Evolutionary conservation across 768 basidiomycete species (phyloP).

Genomic region (Rhizopogon vinicolor): DNA sequence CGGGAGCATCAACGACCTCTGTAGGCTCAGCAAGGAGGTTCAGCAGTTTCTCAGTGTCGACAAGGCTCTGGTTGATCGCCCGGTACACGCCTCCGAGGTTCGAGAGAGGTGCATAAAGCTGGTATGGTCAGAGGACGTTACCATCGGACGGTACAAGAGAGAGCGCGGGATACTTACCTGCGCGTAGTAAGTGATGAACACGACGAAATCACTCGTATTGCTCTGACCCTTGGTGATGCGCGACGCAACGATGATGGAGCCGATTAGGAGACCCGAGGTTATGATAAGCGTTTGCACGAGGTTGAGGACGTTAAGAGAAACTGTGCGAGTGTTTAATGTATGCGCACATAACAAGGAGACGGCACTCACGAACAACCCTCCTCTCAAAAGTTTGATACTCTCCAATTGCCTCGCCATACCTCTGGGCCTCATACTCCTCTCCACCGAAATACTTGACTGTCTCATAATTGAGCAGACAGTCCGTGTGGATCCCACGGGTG

Average conservation of each 20-base stretch:
- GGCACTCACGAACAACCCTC: conserved; percentile 60
- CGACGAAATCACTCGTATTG: conserved; percentile 59
- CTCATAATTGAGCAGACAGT: conserved; percentile 76
- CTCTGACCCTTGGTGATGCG: conserved; percentile 55
- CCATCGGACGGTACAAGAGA: neutral
- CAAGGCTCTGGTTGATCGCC: conserved; percentile 66
- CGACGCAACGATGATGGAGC: conserved; percentile 67
- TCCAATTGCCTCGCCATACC: conserved; percentile 67
- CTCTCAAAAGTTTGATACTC: conserved; percentile 74
- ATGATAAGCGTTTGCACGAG: conserved; percentile 81
- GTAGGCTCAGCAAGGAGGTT: conserved; percentile 76
- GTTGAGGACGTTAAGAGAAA: conserved; percentile 70
- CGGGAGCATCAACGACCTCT: conserved; percentile 78
- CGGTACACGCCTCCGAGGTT: conserved; percentile 79
- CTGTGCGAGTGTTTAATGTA: conserved; percentile 28
- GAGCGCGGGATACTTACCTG: conserved; percentile 45
- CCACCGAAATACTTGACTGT: conserved; percentile 90
- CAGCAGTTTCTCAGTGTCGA: conserved; percentile 83
- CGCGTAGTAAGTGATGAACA: conserved; percentile 78
- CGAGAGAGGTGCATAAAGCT: conserved; percentile 73
- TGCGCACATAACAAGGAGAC: neutral
- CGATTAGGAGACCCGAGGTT: conserved; percentile 75
- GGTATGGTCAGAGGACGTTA: conserved; percentile 4
- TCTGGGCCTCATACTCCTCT: conserved; percentile 69
- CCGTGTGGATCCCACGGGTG: conserved; percentile 80